Base-by-base conservation (phyloP, 139 green algal genomes). In the Pycnococcus provasolii region DNA sequence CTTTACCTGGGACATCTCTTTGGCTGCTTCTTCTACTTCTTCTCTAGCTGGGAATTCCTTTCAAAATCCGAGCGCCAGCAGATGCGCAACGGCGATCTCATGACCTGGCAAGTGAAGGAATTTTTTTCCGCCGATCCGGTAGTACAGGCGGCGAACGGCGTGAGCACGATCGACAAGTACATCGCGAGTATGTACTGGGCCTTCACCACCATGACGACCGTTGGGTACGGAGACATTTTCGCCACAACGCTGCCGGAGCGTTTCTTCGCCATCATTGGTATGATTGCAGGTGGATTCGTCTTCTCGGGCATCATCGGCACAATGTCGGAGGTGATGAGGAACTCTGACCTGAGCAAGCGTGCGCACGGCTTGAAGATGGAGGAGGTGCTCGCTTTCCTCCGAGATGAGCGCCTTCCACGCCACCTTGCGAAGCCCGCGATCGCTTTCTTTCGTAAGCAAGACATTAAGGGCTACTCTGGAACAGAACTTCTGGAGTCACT, bases 211-310 rank as follows among this genome's bases (percentile, higher is more conserved):
- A 40, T 71, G 39, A 71, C 64, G 5, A 71, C 64, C 5, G 64
- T 71, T 4, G 64, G 64, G 51, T 71, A 71, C 64, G 64, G 64
- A 50, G 50, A 71, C 48, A 62, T 71, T 50, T 39, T 71, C 5
- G 39, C 64, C 15, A 61, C 42, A 9, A 71, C 64, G 26, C 11
- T 55, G 4, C 11, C 7, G 48, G 64, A 71, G 64, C 64, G 64
- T 6, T 26, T 62, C 64, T n/a, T 71, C 37, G 64, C 52, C 4
- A 63, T 64, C 64, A n/a, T 71, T 8, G 64, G 42, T 39, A 62
- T 71, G 64, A 45, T 71, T 46, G 43, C 41, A 15, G 64, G 64
- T 40, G 61, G 61, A 5, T 68, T 68, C 45, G 61, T 68, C 42
- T 68, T 68, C 42, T 68, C 61, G 41, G 43, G 39, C 5, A 68